Base-by-base conservation (phyloP, 1,284 basidiomycete species). In the Malassezia restricta region DNA sequence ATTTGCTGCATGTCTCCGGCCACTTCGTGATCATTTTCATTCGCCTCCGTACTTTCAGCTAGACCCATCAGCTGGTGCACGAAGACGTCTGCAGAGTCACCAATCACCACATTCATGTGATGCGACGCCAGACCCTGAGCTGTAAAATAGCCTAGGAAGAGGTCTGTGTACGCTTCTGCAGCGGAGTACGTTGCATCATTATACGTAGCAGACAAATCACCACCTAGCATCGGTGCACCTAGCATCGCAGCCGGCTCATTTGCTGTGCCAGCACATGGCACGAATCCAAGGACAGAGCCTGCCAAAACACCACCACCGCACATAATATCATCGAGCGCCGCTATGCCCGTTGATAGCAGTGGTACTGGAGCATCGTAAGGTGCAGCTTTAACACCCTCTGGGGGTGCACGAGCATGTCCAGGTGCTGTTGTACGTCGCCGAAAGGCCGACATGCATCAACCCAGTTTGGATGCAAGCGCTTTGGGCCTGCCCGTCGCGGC, bases 241-340 rank as follows among this genome's bases (percentile, higher is more conserved):
- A 63, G 57, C 45, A 62, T 51, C 0, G 62, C 51, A 0, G 56
- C 56, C 5, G 62, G 61, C 15, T 48, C 53, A 1, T 60, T 52
- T 3, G 63, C 63, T 8, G 63, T 65, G 5, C 61, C 58, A 0
- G 57, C 51, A 1, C 60, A 54, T 3, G 66, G 66, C 37, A 86
- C 79, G 38, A 90, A 76, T 31, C 85, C 77, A 37, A 87, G 74
- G 8, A 80, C 79, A 53, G 84, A 85, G 11, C 85, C 84, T 42
- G 91, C 78, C 14, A 91, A 87, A n/a, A 95, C 75, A 12, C 92
- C 92, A 17, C 63, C 59, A 27, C 87, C 88, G 53, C 88, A 89
- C 31, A 96, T 80, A 53, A 96, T 80, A 70, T 98, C 94, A 74
- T 98, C 92, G n/a, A 98, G 78, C 5, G 90, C 89, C 11, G 88